Percentiles rank a stretch among this genome's conserved stretches.
Evolutionary conservation across 2,329 filamentous ascomycete species (phyloP).

Genomic region (Monilinia fructicola): DNA sequence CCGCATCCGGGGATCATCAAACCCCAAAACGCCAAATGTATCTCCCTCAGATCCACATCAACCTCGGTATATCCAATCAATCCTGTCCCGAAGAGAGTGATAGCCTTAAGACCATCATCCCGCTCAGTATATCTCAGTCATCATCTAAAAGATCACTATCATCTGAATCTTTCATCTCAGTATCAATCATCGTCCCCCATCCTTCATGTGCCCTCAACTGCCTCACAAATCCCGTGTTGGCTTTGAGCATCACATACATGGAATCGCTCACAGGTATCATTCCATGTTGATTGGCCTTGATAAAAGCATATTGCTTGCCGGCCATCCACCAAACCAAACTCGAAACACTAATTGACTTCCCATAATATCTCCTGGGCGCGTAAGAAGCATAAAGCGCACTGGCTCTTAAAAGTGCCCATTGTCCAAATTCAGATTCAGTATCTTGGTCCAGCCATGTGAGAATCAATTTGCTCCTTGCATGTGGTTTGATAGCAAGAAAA

Average conservation of each 20-base stretch:
- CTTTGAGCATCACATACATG: slow-evolving; percentile 32
- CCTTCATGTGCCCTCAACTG: slow-evolving; percentile 9
- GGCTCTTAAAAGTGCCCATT: slow-evolving; percentile 49
- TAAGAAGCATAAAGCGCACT: slow-evolving; percentile 41
- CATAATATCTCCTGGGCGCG: not conserved
- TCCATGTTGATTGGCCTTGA: slow-evolving; percentile 31
- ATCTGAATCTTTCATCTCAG: not conserved
- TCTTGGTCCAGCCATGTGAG: slow-evolving; percentile 28
- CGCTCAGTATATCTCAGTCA: not conserved
- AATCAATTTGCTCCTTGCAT: slow-evolving; percentile 26
- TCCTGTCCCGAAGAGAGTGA: not conserved
- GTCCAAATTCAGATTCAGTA: slow-evolving; percentile 28
- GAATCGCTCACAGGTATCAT: slow-evolving; percentile 17
- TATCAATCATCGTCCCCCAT: not conserved
- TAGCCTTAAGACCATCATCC: not conserved
- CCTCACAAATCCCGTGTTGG: slow-evolving; percentile 24
- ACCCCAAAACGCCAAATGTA: not conserved
- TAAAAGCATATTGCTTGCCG: slow-evolving; percentile 34
- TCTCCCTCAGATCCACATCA: not conserved
- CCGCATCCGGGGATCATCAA: not conserved
- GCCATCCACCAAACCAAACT: slow-evolving; percentile 38
- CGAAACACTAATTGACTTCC: not conserved
- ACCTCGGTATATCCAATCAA: too few relatives aligned
- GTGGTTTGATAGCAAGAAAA: slow-evolving; percentile 35
- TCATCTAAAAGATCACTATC: not conserved